Conservation (phyloP, 2,329 filamentous ascomycete species). For the Corynespora cassiicola region DNA sequence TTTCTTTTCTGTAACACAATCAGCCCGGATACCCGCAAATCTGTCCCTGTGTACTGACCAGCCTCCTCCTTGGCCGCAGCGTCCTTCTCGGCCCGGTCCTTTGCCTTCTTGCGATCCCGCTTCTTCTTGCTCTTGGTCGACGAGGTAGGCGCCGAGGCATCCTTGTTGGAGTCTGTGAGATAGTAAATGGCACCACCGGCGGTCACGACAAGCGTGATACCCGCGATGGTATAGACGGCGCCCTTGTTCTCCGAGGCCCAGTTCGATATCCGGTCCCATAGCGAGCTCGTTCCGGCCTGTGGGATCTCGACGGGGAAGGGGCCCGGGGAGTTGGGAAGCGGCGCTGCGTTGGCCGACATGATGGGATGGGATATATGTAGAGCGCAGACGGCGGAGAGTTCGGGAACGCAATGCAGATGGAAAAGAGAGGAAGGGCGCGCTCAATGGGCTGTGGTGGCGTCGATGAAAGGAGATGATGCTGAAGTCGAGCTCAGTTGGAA, state of each 20-base stretch:
- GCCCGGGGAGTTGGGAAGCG: slow-evolving; percentile 37
- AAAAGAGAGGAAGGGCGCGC: slow-evolving; percentile 12
- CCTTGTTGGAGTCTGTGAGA: slow-evolving; percentile 63
- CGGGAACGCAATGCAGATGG: slow-evolving; percentile 5
- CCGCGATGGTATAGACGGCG: slow-evolving; percentile 93
- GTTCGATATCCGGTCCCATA: slow-evolving; percentile 88
- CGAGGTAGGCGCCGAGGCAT: slow-evolving; percentile 40
- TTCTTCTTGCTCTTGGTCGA: slow-evolving; percentile 66
- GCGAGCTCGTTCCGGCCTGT: slow-evolving; percentile 64
- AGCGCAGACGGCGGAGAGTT: not conserved
- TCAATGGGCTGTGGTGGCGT: slow-evolving; percentile 20
- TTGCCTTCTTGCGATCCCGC: slow-evolving; percentile 87
- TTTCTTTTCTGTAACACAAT: slow-evolving; percentile 33
- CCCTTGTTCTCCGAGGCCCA: slow-evolving; percentile 98
- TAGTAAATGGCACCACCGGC: slow-evolving; percentile 95
- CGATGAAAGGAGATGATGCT: slow-evolving; percentile 17
- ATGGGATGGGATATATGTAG: slow-evolving; percentile 4
- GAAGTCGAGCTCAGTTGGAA: slow-evolving; percentile 18
- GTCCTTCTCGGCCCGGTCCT: slow-evolving; percentile 67
- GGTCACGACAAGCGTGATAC: slow-evolving; percentile 89
- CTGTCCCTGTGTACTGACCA: slow-evolving; percentile 26
- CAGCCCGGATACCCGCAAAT: slow-evolving; percentile 11
- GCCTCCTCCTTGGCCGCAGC: slow-evolving; percentile 52
- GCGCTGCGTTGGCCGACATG: slow-evolving; percentile 39
- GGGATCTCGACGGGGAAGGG: slow-evolving; percentile 46